These are phyloP conservation scores for Moesziomyces sp. DNA, from an alignment of 1,284 basidiomycete species.

Conservation along the genomic window DNA sequence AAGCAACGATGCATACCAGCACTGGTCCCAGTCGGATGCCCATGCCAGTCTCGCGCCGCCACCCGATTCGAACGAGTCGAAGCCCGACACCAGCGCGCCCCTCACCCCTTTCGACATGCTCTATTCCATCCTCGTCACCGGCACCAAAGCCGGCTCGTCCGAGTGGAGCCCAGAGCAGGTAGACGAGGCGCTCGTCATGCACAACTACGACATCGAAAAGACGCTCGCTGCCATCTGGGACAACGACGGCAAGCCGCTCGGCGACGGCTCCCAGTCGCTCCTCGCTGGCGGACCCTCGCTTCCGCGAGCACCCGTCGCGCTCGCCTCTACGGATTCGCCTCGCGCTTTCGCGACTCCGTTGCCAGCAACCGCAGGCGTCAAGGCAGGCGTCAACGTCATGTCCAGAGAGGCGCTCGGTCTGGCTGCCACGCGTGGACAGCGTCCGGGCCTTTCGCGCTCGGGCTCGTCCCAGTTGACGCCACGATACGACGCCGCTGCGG, in stretches of 20 bases:
- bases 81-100: slow-evolving; percentile 72
- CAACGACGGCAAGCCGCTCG: slow-evolving; percentile 55
- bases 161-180: slow-evolving; percentile 81
- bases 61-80: slow-evolving; percentile 13
- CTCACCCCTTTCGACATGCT: slow-evolving; percentile 98
- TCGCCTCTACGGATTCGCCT: slow-evolving; percentile 15
- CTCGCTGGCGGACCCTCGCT: slow-evolving; percentile 24
- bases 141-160: slow-evolving; percentile 48
- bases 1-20: slow-evolving; percentile 4
- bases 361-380: slow-evolving; percentile 43
- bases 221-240: slow-evolving; percentile 93
- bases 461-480: slow-evolving; percentile 24
- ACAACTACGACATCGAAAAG: slow-evolving; percentile 92
- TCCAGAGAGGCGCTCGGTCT: slow-evolving; percentile 47
- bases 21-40: slow-evolving; percentile 7
- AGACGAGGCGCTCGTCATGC: slow-evolving; percentile 87
- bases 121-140: slow-evolving; percentile 79
- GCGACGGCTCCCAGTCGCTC: slow-evolving; percentile 29
- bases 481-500: slow-evolving; percentile 12
- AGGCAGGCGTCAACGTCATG: slow-evolving; percentile 54
- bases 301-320: slow-evolving; percentile 1
- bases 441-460: slow-evolving; percentile 20
- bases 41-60: slow-evolving; percentile 5
- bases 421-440: slow-evolving; percentile 17
- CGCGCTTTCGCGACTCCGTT: slow-evolving; percentile 11